These are phyloP conservation scores for Leucocoprinus leucothites DNA, from an alignment of 768 basidiomycete species.

Conservation along the genomic window DNA sequence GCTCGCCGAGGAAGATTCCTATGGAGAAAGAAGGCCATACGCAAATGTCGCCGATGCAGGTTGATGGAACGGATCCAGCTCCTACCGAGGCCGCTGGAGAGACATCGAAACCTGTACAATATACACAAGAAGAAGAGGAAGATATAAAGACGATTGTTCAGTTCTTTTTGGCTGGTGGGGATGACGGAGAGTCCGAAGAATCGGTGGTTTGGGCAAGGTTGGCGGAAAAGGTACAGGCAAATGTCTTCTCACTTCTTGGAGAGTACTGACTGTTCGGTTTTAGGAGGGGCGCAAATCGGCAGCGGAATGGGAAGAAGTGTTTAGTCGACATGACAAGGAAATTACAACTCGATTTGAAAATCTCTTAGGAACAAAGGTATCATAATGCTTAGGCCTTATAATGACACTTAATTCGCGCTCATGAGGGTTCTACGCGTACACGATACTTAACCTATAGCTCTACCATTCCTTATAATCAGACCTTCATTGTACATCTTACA, in stretches of 20 bases:
- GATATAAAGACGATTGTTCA: constrained; percentile 51
- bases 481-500: neutral
- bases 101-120: neutral
- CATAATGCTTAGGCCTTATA: neutral
- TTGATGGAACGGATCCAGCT: neutral
- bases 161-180: constrained; percentile 51
- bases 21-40: constrained; percentile 13
- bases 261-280: neutral
- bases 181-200: constrained; percentile 40
- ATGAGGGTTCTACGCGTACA: neutral
- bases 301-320: constrained; percentile 38
- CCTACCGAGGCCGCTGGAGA: neutral
- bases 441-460: neutral
- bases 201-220: constrained; percentile 50
- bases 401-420: neutral
- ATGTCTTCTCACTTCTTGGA: neutral
- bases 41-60: neutral
- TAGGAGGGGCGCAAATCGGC: constrained; percentile 41
- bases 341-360: neutral
- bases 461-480: neutral
- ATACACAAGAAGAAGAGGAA: constrained; percentile 21
- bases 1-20: neutral
- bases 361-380: neutral
- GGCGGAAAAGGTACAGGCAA: constrained; percentile 35
- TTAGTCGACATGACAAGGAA: neutral